A percentile compares a stretch with the other conserved stretches of the same genome.
Evolutionary conservation across 2,329 filamentous ascomycete genomes (phyloP).

Genomic region (Aureobasidium sp.): DNA sequence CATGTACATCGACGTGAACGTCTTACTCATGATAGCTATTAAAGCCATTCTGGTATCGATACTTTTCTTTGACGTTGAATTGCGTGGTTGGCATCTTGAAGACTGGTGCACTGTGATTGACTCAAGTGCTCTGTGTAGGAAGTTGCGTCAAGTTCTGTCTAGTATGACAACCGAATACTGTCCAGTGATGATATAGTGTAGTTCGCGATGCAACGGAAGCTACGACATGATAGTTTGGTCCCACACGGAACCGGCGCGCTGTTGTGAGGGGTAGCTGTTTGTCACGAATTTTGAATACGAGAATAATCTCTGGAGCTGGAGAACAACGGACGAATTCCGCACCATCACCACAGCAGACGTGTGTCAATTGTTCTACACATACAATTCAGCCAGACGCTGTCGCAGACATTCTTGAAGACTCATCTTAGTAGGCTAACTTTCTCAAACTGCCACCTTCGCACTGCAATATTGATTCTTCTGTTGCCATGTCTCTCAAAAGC

Average conservation of each 20-base stretch:
- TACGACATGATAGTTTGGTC: not conserved
- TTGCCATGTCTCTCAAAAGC: constrained; percentile 37
- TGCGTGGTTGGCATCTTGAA: constrained; percentile 56
- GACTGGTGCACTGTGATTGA: not conserved
- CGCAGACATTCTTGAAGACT: not conserved
- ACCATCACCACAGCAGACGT: not conserved
- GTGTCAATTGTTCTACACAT: not conserved
- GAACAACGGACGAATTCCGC: not conserved
- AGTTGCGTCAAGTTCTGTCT: not conserved
- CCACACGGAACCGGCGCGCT: constrained; percentile 1
- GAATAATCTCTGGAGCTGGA: too few species aligned
- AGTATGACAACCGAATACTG: not conserved
- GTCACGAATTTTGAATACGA: not conserved
- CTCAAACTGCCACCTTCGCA: not conserved
- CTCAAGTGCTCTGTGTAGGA: not conserved
- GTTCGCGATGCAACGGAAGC: not conserved
- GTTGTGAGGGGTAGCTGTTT: constrained; percentile 6
- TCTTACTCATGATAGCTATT: constrained; percentile 67
- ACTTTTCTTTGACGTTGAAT: constrained; percentile 59
- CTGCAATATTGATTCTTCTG: not conserved
- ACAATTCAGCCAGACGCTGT: not conserved
- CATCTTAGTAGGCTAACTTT: not conserved
- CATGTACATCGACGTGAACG: not conserved
- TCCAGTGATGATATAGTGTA: not conserved
- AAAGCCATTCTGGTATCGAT: constrained; percentile 75